Base-by-base conservation (phyloP, 495 filamentous ascomycete species). In the Talaromyces proteolyticus region DNA sequence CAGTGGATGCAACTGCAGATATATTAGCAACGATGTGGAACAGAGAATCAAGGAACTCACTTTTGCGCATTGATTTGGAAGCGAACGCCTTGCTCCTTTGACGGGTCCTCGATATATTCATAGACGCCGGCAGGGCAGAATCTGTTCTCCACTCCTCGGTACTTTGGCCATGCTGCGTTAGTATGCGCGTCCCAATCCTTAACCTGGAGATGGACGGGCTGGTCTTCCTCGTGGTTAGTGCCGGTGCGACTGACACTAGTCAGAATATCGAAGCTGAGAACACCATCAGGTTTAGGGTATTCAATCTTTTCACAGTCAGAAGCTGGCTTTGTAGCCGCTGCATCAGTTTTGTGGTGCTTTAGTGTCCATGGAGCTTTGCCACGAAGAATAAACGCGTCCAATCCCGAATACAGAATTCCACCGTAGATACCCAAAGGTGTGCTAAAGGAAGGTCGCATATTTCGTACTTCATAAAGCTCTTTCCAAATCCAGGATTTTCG, bases 81-180 rank as follows among this genome's bases (percentile, higher is more conserved):
- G 53, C 89, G 75, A 49, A 97, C 89, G 0, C 93, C 93, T 48
- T 86, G 71, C 41, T 83, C 68, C 70, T 92, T 93, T 24, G 67
- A 84, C 26, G 83, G 76, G 60, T 99, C 93, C 67, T 97, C 93
- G 4, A 97, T 81, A 64, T 97, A 99, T 70, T 99, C 93, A 60
- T 99, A 99, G 57, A 99, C 93, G 4, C 90, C 93, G 0, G 93
- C 93, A n/a, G 93, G 93, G 60, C 93, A 99, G 74, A 99, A 99
- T n/a, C 94, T 78, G 58, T 93, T 96, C 77, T 99, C 93, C 1
- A 99, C 56, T 1, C 93, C 93, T 72, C 95, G 85, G 66, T 89
- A 99, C 55, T 78, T 72, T 7, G 93, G 93, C 76, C 81, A 99
- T 45, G 88, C 85, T 57, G 81, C 78, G 43, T 82, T 70, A 6